Conservation (phyloP, 2,329 filamentous ascomycete species). For the Elsinoe fawcettii region DNA sequence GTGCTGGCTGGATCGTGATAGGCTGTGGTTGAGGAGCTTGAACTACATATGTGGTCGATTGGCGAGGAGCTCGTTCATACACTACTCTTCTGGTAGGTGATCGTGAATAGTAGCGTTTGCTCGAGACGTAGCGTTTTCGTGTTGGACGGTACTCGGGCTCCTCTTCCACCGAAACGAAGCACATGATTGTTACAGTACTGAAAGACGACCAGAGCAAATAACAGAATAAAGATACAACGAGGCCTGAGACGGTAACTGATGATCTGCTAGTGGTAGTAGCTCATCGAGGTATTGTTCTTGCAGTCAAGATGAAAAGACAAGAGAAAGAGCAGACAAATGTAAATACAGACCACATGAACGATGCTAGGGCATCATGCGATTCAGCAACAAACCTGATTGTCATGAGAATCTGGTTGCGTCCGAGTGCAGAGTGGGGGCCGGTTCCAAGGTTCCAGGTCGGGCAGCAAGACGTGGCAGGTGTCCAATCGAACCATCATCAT, state of each 20-base stretch:
- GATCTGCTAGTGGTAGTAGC: neutral
- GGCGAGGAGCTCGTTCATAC: slow-evolving; percentile 18
- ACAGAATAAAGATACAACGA: slow-evolving; percentile 6
- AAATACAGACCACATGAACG: neutral
- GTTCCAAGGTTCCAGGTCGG: slow-evolving; percentile 5
- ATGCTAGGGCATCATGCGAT: slow-evolving; percentile 9
- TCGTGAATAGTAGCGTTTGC: slow-evolving; percentile 24
- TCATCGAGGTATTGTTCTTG: neutral
- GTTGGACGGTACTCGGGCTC: slow-evolving; percentile 34
- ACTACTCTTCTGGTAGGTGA: slow-evolving; percentile 19
- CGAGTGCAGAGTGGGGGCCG: slow-evolving; percentile 1
- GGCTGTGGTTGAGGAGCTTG: slow-evolving; percentile 36
- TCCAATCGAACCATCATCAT: slow-evolving; percentile 1
- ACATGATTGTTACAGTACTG: slow-evolving; percentile 31
- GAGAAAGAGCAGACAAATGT: neutral
- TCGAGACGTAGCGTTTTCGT: slow-evolving; percentile 30
- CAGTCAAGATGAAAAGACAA: neutral
- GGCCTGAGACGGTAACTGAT: neutral
- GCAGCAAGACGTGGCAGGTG: slow-evolving; percentile 10
- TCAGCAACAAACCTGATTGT: slow-evolving; percentile 7
- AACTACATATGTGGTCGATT: slow-evolving; percentile 24
- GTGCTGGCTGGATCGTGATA: slow-evolving; percentile 32
- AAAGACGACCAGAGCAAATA: neutral
- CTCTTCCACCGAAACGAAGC: slow-evolving; percentile 39
- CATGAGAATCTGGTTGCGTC: slow-evolving; percentile 1